Evolutionary conservation across 2,329 filamentous ascomycete species (phyloP).

Genomic region (Fusarium sp.): DNA sequence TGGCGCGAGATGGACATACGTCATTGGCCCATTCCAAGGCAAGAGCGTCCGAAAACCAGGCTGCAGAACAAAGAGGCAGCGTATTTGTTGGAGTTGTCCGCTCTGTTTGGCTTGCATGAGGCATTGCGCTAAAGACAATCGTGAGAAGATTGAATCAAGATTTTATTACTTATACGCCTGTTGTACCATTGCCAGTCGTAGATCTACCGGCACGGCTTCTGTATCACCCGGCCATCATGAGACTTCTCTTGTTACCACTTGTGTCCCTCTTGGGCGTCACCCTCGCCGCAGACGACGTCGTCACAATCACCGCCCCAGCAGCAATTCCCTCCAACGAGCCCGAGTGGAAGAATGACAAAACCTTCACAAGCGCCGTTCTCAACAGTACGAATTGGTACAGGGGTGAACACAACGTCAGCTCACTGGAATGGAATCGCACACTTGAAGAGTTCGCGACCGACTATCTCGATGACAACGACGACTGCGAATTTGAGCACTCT

Average conservation of each 20-base stretch:
- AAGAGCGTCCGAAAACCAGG: slow-evolving; percentile 25
- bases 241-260: slow-evolving; percentile 11
- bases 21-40: slow-evolving; percentile 39
- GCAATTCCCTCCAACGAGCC: slow-evolving; percentile 52
- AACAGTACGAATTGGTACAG: slow-evolving; percentile 76
- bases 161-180: slow-evolving; percentile 1
- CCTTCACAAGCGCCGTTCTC: slow-evolving; percentile 68
- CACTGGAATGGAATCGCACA: slow-evolving; percentile 73
- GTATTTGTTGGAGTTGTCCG: slow-evolving; percentile 7
- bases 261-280: slow-evolving; percentile 19
- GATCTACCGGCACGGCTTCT: neutral
- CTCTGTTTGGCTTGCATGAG: neutral
- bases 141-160: neutral
- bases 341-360: slow-evolving; percentile 42
- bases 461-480: slow-evolving; percentile 56
- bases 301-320: slow-evolving; percentile 50
- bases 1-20: slow-evolving; percentile 27
- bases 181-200: neutral
- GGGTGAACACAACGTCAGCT: slow-evolving; percentile 67
- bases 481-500: slow-evolving; percentile 65
- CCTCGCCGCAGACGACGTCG: slow-evolving; percentile 35
- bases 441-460: slow-evolving; percentile 65
- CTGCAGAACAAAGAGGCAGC: slow-evolving; percentile 19
- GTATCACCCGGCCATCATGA: slow-evolving; percentile 27
- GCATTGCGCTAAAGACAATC: neutral